Percentiles rank a stretch among this genome's conserved stretches.
Evolutionary conservation across 352 stramenopile genomes (phyloP).

Genomic region (Globisporangium cylindrosporum): DNA sequence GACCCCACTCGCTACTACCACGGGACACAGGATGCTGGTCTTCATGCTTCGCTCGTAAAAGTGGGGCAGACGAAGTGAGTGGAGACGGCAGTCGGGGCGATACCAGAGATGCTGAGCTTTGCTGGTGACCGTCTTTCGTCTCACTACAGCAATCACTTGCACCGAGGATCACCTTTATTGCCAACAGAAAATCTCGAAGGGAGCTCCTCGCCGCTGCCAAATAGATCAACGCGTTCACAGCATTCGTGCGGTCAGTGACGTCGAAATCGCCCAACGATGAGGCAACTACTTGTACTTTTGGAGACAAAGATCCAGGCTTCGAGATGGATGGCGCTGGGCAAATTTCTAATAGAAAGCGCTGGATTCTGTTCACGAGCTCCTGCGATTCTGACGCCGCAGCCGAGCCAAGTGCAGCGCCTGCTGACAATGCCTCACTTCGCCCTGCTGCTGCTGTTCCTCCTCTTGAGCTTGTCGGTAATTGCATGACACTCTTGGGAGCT

Average conservation of each 20-base stretch:
- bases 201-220: constrained; percentile 52
- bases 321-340: constrained; percentile 21
- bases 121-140: constrained; percentile 24
- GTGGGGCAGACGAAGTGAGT: constrained; percentile 29
- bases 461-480: not conserved
- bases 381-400: constrained; percentile 5
- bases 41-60: constrained; percentile 13
- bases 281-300: constrained; percentile 30
- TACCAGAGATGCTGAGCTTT: constrained; percentile 6
- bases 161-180: constrained; percentile 54
- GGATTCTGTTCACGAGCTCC: constrained; percentile 35
- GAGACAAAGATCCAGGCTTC: constrained; percentile 21
- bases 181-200: constrained; percentile 51
- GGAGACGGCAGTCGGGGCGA: constrained; percentile 21
- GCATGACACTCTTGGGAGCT: not conserved
- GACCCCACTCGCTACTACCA: not conserved
- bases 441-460: not conserved
- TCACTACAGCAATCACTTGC: constrained; percentile 19
- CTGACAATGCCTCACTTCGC: no score
- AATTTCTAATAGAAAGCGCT: constrained; percentile 45
- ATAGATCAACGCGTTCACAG: constrained; percentile 51
- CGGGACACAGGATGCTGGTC: constrained; percentile 4
- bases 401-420: constrained; percentile 2
- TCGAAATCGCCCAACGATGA: constrained; percentile 27
- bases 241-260: constrained; percentile 38